Conservation (phyloP, 2,329 filamentous ascomycete species). For the Scedosporium minutisporum region DNA sequence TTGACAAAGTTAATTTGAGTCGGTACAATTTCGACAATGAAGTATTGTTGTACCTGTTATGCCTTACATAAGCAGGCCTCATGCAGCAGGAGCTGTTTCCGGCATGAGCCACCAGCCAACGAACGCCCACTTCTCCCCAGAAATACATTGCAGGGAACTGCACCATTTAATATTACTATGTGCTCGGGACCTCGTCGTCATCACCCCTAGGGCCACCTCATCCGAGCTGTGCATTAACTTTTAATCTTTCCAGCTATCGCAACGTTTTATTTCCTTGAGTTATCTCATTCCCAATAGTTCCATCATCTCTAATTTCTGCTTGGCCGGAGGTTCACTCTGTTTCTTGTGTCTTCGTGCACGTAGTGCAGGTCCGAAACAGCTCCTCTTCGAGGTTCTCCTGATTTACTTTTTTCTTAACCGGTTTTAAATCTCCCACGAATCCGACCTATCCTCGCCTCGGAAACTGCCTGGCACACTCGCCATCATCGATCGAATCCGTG, state of each 20-base stretch:
- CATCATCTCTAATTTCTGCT: not conserved
- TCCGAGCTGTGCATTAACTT: not conserved
- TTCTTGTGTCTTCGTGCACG: not conserved
- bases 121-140: not conserved
- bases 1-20: no score
- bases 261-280: slow-evolving; percentile 2
- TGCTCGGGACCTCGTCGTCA: slow-evolving; percentile 12
- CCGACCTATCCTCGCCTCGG: not conserved
- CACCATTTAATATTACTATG: slow-evolving; percentile 8
- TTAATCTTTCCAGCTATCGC: not conserved
- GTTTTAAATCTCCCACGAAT: not conserved
- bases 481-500: slow-evolving; percentile 13
- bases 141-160: not conserved
- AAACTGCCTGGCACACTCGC: not conserved
- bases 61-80: not conserved
- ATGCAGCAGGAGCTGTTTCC: not conserved
- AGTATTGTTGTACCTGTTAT: not conserved
- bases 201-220: slow-evolving; percentile 1
- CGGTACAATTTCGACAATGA: no score
- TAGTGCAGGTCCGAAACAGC: not conserved
- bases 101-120: slow-evolving; percentile 1
- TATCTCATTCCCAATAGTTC: not conserved
- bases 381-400: not conserved
- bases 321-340: not conserved
- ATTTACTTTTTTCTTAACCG: not conserved